Evolutionary conservation across 192 early-diverging fungal genomes (phyloP).

Genomic region (Chytriomyces hyalinus): DNA sequence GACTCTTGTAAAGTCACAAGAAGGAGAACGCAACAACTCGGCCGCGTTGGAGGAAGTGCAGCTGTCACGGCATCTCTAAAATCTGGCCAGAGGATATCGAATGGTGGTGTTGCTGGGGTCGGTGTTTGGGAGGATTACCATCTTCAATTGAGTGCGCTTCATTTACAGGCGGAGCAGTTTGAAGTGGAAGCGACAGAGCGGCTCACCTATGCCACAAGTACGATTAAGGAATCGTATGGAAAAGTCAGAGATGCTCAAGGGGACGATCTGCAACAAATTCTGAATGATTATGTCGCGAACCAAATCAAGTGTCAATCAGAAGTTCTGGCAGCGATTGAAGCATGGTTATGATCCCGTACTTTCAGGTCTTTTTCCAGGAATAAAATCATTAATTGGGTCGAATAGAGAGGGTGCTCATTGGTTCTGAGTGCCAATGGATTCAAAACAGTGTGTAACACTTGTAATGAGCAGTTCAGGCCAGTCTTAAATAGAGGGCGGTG

Average conservation of each 20-base stretch:
- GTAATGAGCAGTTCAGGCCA: no score
- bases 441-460: no score
- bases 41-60: no score
- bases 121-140: conserved; percentile 30
- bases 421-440: no score
- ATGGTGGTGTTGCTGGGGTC: conserved; percentile 39
- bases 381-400: no score
- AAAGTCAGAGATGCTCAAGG: conserved; percentile 14
- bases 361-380: no score
- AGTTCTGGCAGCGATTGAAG: conserved; percentile 18
- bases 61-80: no score
- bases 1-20: conserved; percentile 37
- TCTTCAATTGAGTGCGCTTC: background rate
- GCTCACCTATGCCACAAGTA: background rate
- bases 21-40: no score
- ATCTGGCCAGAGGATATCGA: no score
- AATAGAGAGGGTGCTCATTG: no score
- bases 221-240: conserved; percentile 6
- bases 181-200: conserved; percentile 8
- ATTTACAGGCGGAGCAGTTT: background rate
- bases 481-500: no score
- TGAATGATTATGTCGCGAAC: conserved; percentile 28
- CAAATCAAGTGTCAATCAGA: conserved; percentile 23
- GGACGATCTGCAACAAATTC: conserved; percentile 8
- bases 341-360: conserved; percentile 1